These are phyloP conservation scores for Juglanconis sp. DNA, from an alignment of 2,329 filamentous ascomycete species.

Conservation along the genomic window DNA sequence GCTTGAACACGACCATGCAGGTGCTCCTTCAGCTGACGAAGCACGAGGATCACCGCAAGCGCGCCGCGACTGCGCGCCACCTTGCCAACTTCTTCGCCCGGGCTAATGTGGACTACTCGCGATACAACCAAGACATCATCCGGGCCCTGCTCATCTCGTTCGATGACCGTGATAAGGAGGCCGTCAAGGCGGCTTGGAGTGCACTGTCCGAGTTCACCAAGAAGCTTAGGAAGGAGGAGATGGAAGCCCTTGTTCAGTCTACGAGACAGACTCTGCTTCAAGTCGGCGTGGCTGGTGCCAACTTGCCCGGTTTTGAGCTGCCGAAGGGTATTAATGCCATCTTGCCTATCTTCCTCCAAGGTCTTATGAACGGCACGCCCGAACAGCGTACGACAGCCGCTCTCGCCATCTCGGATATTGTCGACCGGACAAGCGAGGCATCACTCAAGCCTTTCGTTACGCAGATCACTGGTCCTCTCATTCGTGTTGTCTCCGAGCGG, in stretches of 20 bases:
- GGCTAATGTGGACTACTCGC: slow-evolving; percentile 82
- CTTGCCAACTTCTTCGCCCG: slow-evolving; percentile 82
- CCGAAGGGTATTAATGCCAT: slow-evolving; percentile 98
- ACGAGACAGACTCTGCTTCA: slow-evolving; percentile 83
- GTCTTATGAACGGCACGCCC: slow-evolving; percentile 90
- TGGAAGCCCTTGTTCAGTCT: slow-evolving; percentile 87
- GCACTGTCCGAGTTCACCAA: slow-evolving; percentile 86
- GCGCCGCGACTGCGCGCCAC: slow-evolving; percentile 74
- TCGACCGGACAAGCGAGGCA: slow-evolving; percentile 85
- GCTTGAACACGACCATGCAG: slow-evolving; percentile 93
- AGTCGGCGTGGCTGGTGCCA: slow-evolving; percentile 80
- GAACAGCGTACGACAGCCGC: slow-evolving; percentile 92
- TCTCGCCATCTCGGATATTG: slow-evolving; percentile 89
- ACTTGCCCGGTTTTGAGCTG: slow-evolving; percentile 82
- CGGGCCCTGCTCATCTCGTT: slow-evolving; percentile 88
- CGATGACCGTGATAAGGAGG: slow-evolving; percentile 76
- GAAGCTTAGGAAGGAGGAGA: slow-evolving; percentile 90
- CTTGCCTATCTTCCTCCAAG: slow-evolving; percentile 94
- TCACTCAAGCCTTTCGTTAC: slow-evolving; percentile 93
- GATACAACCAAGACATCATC: slow-evolving; percentile 95
- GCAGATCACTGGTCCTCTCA: slow-evolving; percentile 94
- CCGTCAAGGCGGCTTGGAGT: slow-evolving; percentile 86
- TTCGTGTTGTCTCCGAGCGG: slow-evolving; percentile 94
- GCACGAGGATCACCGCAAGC: slow-evolving; percentile 84
- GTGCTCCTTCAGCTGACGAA: slow-evolving; percentile 85